Evolutionary conservation across 805 yeast genomes (phyloP).

Genomic region (Metahyphopichia silvanorum): DNA sequence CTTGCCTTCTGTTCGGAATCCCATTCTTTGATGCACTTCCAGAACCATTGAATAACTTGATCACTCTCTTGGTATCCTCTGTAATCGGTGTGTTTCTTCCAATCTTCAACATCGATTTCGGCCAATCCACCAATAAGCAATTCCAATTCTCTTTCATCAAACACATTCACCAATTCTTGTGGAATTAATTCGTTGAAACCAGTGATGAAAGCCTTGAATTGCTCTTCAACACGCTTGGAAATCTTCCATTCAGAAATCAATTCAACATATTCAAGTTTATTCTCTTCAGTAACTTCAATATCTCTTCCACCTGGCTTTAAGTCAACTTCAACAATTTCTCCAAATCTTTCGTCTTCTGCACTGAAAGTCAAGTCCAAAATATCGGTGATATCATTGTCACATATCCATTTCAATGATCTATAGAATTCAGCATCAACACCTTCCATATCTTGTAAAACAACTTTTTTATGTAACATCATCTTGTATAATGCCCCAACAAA

Average conservation of each 20-base stretch:
- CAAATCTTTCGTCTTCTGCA: slow-evolving; percentile 90
- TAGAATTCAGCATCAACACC: slow-evolving; percentile 98
- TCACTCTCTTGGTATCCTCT: slow-evolving; percentile 96
- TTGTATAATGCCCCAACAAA: slow-evolving; percentile 97
- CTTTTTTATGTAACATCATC: slow-evolving; percentile 95
- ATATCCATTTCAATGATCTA: slow-evolving; percentile 91
- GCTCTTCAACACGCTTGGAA: slow-evolving; percentile 88
- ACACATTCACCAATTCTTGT: slow-evolving; percentile 92
- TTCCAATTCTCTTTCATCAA: slow-evolving; percentile 97
- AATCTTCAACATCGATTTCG: slow-evolving; percentile 96
- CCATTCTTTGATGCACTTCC: slow-evolving; percentile 93
- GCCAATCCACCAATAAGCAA: slow-evolving; percentile 96
- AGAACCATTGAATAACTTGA: slow-evolving; percentile 98
- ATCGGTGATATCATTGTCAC: slow-evolving; percentile 86
- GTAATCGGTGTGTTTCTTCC: slow-evolving; percentile 99
- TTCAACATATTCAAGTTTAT: slow-evolving; percentile 93
- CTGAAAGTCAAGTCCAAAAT: slow-evolving; percentile 85
- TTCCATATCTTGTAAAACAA: slow-evolving; percentile 94
- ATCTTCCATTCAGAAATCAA: slow-evolving; percentile 95
- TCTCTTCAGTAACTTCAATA: slow-evolving; percentile 90
- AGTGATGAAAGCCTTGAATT: slow-evolving; percentile 92
- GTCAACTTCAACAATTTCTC: slow-evolving; percentile 86
- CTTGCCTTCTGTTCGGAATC: slow-evolving; percentile 96
- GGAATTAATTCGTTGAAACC: slow-evolving; percentile 98
- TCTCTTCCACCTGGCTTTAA: slow-evolving; percentile 85